Conservation (phyloP, 1,284 basidiomycete species). For the Tremellales sp. region DNA sequence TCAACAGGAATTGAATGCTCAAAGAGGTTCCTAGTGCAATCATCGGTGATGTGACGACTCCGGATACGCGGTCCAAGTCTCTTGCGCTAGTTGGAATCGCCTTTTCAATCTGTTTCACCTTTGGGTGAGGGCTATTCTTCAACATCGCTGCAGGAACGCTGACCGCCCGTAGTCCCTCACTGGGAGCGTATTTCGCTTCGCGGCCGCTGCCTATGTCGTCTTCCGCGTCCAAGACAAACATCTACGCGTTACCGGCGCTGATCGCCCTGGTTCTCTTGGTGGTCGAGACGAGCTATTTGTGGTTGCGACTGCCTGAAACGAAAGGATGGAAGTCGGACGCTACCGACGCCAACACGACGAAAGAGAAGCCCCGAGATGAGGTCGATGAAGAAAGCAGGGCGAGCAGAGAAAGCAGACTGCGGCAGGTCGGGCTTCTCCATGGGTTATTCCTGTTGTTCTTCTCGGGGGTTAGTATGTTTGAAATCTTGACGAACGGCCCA, state of each 20-base stretch:
- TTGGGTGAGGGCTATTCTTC: constrained; percentile 50
- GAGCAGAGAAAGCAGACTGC: constrained; percentile 28
- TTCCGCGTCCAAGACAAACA: constrained; percentile 58
- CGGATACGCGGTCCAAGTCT: constrained; percentile 69
- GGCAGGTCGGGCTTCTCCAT: constrained; percentile 61
- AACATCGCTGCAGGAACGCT: constrained; percentile 42
- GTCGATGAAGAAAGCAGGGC: constrained; percentile 26
- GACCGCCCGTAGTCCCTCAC: constrained; percentile 55
- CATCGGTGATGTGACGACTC: constrained; percentile 77
- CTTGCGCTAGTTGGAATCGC: constrained; percentile 90
- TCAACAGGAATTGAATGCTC: background rate
- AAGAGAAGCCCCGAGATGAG: constrained; percentile 6
- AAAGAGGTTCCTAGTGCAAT: constrained; percentile 61
- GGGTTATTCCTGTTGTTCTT: constrained; percentile 80
- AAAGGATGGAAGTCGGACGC: constrained; percentile 21
- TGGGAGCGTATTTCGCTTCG: constrained; percentile 51
- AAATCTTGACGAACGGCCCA: background rate
- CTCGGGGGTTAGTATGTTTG: constrained; percentile 55
- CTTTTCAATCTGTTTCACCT: constrained; percentile 81
- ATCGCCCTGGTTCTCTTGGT: constrained; percentile 67
- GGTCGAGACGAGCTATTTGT: constrained; percentile 68
- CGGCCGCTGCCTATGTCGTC: constrained; percentile 30
- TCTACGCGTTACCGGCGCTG: constrained; percentile 78
- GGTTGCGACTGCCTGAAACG: constrained; percentile 63
- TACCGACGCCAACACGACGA: constrained; percentile 54